Evolutionary conservation across 352 stramenopile species (phyloP), one percentile per base, ranked within the genome.

Genomic region (Blastocystis sp.): DNA sequence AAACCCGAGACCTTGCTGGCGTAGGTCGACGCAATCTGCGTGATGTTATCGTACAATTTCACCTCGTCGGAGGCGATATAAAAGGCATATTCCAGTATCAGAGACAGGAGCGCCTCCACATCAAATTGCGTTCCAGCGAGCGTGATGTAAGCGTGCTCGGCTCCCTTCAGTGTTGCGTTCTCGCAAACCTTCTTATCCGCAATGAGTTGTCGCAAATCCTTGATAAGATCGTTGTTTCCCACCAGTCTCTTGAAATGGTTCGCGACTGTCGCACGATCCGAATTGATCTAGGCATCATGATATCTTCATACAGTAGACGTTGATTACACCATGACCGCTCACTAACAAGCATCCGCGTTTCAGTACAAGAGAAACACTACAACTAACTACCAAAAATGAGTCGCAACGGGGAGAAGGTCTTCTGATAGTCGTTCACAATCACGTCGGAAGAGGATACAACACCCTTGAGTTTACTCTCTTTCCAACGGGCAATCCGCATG

Each of bases 401-500:
- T 40, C 9, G n/a, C 11, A 76, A 45, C n/a, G 7, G 28, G 28
- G 28, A 34, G 28, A 34, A 34, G 40, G 48, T 53, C n/a, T 21
- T n/a, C 66, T 4, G 28, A 52, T 28, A 17, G 34, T 84, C 74
- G 34, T 84, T 69, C 41, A 70, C 4, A 10, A 84, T n/a, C 40
- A 84, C 48, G 28, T 66, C 74, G 9, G 74, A 23, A 66, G 59
- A 70, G 17, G 34, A 28, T 10, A 19, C 17, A n/a, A 23, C 10
- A 14, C 53, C 9, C 19, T 4, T 17, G 45, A 10, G 38, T 2
- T 11, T 59, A 10, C 38, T 43, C 19, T 67, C n/a, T 28, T 67
- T 84, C 74, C 74, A 84, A 11, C n/a, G n/a, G 3, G 74, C 74
- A 48, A 67, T 34, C 21, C n/a, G 10, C n/a, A 67, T 59, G 40